Conservation (phyloP, 495 filamentous ascomycete genomes). For the Astrocystis sublimbata region DNA sequence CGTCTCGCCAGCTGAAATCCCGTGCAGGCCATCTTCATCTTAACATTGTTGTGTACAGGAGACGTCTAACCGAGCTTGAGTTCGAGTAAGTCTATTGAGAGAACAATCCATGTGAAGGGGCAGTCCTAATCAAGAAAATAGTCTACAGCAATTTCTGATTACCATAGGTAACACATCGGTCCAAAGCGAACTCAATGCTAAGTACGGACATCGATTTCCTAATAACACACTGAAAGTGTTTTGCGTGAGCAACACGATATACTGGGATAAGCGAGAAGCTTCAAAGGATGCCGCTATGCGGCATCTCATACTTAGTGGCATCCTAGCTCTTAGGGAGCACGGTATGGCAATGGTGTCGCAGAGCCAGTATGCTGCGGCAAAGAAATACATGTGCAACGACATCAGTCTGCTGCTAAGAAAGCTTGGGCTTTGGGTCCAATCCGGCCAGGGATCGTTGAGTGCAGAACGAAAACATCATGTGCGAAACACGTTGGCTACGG, state of each 20-base stretch:
- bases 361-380: constrained; percentile 33
- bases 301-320: constrained; percentile 39
- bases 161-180: constrained; percentile 36
- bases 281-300: constrained; percentile 23
- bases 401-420: constrained; percentile 36
- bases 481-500: constrained; percentile 23
- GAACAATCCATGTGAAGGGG: background rate
- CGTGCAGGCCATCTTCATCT: background rate
- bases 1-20: background rate
- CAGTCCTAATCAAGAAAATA: background rate
- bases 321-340: constrained; percentile 34
- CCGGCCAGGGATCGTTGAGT: constrained; percentile 34
- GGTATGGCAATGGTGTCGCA: constrained; percentile 42
- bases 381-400: constrained; percentile 34
- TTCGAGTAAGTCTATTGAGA: constrained; percentile 11
- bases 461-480: constrained; percentile 35
- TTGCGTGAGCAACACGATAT: constrained; percentile 40
- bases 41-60: background rate
- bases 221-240: constrained; percentile 30
- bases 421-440: constrained; percentile 43
- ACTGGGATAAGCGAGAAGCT: constrained; percentile 37
- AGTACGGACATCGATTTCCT: constrained; percentile 28
- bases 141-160: constrained; percentile 24
- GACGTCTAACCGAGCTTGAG: background rate
- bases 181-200: constrained; percentile 18